These are phyloP conservation scores for Gliomastix tumulicola DNA, from an alignment of 2,329 filamentous ascomycete genomes.

Conservation along the genomic window DNA sequence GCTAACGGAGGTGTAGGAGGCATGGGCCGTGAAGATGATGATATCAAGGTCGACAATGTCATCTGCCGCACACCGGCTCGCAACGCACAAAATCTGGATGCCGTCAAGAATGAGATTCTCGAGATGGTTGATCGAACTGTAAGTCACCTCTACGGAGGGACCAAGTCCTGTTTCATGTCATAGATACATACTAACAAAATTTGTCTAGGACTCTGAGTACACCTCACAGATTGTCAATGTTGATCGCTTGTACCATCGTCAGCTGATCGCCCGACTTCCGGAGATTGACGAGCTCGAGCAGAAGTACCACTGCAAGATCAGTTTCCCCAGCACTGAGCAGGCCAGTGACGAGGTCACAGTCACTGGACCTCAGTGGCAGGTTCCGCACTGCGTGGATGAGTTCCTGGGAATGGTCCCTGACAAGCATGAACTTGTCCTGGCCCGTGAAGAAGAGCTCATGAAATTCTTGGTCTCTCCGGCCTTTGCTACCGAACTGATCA, in stretches of 20 bases:
- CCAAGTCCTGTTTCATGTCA: not conserved
- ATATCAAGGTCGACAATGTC: conserved; percentile 97
- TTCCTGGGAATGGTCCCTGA: conserved; percentile 98
- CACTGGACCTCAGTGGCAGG: conserved; percentile 95
- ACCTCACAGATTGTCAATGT: conserved; percentile 90
- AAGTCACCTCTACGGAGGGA: conserved; percentile 24
- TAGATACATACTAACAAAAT: conserved; percentile 4
- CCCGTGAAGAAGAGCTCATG: conserved; percentile 66
- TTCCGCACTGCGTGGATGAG: conserved; percentile 92
- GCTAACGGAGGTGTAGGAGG: too few relatives aligned
- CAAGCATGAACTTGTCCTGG: conserved; percentile 83
- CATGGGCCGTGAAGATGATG: conserved; percentile 91
- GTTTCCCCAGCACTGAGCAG: conserved; percentile 94
- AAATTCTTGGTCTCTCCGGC: conserved; percentile 76
- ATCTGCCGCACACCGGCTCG: conserved; percentile 96
- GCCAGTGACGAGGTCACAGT: conserved; percentile 95
- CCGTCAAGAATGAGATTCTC: conserved; percentile 98
- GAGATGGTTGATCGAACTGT: conserved; percentile 97
- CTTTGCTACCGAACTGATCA: conserved; percentile 72
- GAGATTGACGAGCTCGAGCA: conserved; percentile 95
- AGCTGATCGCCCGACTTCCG: conserved; percentile 78
- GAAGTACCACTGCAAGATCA: conserved; percentile 99
- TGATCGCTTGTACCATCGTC: conserved; percentile 90
- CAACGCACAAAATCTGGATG: conserved; percentile 92
- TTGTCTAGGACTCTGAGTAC: conserved; percentile 87